Evolutionary conservation across 1,284 basidiomycete genomes (phyloP), one percentile per base, ranked within the genome.

Genomic region (Sutorius eximius): DNA sequence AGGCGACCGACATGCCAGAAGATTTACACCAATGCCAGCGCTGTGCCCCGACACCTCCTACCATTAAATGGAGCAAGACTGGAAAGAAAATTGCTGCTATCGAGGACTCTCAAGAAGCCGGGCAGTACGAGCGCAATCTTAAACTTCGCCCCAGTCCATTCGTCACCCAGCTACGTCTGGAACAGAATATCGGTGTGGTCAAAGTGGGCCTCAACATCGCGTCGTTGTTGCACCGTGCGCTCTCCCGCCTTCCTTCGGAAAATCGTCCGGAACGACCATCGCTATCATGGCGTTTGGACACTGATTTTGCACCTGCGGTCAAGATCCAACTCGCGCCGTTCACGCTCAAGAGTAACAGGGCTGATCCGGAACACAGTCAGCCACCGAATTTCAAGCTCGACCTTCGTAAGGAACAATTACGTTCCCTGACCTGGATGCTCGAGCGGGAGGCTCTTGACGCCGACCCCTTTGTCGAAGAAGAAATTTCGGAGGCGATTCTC

Each of bases 391-490:
- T 98, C 78, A 65, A 80, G 64, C 74, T 85, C 16, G 72, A 80
- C 15, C 80, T 98, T 22, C 85, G 95, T 44, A 82, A 78, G 16
- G 95, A 98, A 68, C 95, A 98, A 70, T 79, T 91, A 13, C 89
- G 95, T 40, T 98, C 95, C 4, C 74, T 98, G 42, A 84, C 84
- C 50, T 98, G 95, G 95, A 98, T 98, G 95, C 73, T 96, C 22
- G 70, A 77, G 41, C 92, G 93, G 66, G 95, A 98, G 71, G 77
- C 80, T 10, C 60, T 70, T 0, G 77, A 86, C 49, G 84, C 83
- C 7, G 73, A 81, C 13, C 83, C 89, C 1, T 98, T 97, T 70
- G 70, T 93, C 27, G 95, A 98, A 67, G 95, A 98, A 69, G 95
- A 98, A 70, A 93, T 98, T 41, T 89, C 93, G 0, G 95, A 98